Conservation (phyloP, 257 asterid species). For the Gynochthodes officinalis region DNA sequence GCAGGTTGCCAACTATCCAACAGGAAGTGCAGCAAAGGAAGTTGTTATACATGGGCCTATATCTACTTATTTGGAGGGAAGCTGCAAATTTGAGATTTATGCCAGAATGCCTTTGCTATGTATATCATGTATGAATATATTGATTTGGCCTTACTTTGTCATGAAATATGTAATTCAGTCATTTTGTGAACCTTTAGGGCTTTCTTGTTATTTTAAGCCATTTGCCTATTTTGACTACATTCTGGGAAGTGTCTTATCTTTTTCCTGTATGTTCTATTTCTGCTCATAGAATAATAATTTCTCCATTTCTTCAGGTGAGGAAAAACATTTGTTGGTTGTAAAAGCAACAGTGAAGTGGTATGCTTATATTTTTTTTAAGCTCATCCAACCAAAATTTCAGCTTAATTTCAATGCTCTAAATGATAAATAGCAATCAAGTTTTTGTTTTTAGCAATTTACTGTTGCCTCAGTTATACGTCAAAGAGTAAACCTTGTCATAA, state of each 20-base stretch:
- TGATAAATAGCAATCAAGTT: not conserved
- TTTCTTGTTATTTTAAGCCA: not conserved
- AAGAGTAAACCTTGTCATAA: not conserved
- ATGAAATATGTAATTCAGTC: not conserved
- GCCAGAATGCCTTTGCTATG: constrained; percentile 98
- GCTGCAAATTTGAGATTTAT: constrained; percentile 96
- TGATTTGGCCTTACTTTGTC: not conserved
- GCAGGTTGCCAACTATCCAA: constrained; percentile 96
- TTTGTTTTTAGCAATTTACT: not conserved
- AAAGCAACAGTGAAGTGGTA: not conserved
- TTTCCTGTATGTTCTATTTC: not conserved
- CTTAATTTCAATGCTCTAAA: not conserved
- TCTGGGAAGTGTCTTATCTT: not conserved
- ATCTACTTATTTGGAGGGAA: constrained; percentile 99
- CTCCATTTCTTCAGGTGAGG: not conserved
- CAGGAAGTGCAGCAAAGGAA: constrained; percentile 98
- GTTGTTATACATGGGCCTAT: constrained; percentile 86
- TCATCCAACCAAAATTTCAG: not conserved
- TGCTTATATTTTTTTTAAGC: not conserved
- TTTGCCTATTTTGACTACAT: not conserved
- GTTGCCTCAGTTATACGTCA: not conserved
- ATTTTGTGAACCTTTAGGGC: not conserved
- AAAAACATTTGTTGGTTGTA: not conserved
- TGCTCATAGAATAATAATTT: not conserved
- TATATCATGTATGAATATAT: constrained; percentile 65